Evolutionary conservation across 2,329 filamentous ascomycete genomes (phyloP).

Genomic region (Stagonosporopsis chrysanthemi): DNA sequence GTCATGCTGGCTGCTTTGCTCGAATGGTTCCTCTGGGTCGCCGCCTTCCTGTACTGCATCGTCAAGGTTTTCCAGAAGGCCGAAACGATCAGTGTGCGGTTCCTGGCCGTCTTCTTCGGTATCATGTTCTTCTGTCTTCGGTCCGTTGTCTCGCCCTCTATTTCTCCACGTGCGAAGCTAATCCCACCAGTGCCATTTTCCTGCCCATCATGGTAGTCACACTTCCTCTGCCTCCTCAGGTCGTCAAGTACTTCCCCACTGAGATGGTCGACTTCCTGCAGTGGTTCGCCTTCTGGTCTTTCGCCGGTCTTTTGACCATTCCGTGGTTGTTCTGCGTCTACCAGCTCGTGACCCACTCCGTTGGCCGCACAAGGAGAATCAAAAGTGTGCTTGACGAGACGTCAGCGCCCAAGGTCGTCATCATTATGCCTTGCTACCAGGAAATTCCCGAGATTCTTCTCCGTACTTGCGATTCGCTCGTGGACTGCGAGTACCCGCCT

Average conservation of each 20-base stretch:
- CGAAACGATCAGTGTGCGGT: slow-evolving; percentile 81
- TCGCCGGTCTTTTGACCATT: slow-evolving; percentile 81
- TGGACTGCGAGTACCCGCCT: slow-evolving; percentile 91
- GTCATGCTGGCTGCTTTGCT: slow-evolving; percentile 85
- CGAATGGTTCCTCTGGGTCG: slow-evolving; percentile 94
- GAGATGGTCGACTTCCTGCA: slow-evolving; percentile 76
- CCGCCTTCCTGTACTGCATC: slow-evolving; percentile 92
- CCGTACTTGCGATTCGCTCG: slow-evolving; percentile 87
- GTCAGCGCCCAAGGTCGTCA: slow-evolving; percentile 90
- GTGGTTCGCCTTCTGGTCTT: slow-evolving; percentile 96
- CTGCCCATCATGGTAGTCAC: slow-evolving; percentile 95
- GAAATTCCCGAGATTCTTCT: slow-evolving; percentile 85
- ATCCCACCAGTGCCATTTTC: slow-evolving; percentile 72
- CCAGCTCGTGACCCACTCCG: slow-evolving; percentile 83
- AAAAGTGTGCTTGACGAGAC: slow-evolving; percentile 84
- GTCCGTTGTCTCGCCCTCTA: slow-evolving; percentile 55
- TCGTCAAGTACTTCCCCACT: slow-evolving; percentile 76
- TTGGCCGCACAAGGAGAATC: slow-evolving; percentile 82
- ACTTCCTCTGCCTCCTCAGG: slow-evolving; percentile 76
- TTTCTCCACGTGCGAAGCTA: slow-evolving; percentile 16
- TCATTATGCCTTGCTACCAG: slow-evolving; percentile 97
- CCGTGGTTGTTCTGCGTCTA: slow-evolving; percentile 96
- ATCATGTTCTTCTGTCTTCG: slow-evolving; percentile 76
- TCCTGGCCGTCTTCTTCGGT: slow-evolving; percentile 79
- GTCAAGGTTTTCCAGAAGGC: slow-evolving; percentile 89